phyloP scores from a whole-genome alignment of 2,329 filamentous ascomycete genomes.

The Nigrospora sphaerica region DNA sequence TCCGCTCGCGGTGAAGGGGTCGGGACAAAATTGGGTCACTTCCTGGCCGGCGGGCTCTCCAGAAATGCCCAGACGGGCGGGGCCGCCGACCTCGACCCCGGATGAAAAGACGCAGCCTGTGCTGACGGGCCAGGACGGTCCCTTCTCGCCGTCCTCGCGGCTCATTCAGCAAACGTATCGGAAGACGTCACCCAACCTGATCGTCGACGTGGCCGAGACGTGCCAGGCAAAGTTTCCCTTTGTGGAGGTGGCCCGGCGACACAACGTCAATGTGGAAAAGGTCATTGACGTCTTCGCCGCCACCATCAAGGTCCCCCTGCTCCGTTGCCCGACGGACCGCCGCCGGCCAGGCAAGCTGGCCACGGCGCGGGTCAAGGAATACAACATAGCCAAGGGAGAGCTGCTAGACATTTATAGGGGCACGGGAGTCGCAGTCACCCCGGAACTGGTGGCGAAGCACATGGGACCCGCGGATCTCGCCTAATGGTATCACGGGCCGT shows the following conservation, averaged over 20 bases:
- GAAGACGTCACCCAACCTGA: slow-evolving; percentile 29
- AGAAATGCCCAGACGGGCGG: not conserved
- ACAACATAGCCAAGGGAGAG: slow-evolving; percentile 32
- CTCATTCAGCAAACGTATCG: slow-evolving; percentile 21
- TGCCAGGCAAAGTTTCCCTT: slow-evolving; percentile 39
- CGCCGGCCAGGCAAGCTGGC: slow-evolving; percentile 32
- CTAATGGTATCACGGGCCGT: no score
- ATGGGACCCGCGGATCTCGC: no score
- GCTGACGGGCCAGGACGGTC: not conserved
- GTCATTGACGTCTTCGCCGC: slow-evolving; percentile 40
- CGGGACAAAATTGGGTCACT: no score
- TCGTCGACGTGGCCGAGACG: slow-evolving; percentile 42
- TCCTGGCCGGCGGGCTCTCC: no score
- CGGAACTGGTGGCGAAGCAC: no score
- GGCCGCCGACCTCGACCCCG: not conserved
- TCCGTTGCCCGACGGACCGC: slow-evolving; percentile 36
- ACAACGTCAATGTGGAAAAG: slow-evolving; percentile 32
- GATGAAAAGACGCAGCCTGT: not conserved
- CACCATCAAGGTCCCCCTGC: slow-evolving; percentile 39
- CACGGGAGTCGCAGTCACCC: no score
- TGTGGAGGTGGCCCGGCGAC: slow-evolving; percentile 34
- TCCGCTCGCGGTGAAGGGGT: no score
- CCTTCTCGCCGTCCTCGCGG: not conserved
- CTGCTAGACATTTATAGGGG: slow-evolving; percentile 2
- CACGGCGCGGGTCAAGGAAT: slow-evolving; percentile 33